Percentiles rank a stretch among this genome's conserved stretches.
Evolutionary conservation across 805 yeast genomes (phyloP).

Genomic region (Yarrowia porcina): DNA sequence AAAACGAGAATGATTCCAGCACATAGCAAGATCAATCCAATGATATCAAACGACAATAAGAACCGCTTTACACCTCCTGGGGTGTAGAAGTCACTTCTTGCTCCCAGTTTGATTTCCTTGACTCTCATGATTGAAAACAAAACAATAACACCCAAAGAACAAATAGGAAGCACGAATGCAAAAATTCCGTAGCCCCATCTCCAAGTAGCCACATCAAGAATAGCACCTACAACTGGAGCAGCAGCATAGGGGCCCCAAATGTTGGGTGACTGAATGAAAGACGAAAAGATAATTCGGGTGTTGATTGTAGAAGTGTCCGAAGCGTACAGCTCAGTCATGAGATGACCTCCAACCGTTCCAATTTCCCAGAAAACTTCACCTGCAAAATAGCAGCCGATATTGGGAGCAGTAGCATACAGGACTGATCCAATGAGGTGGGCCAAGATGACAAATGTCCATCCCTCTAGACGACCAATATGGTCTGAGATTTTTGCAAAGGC

Average conservation of each 20-base stretch:
- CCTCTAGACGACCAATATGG: conserved; percentile 17
- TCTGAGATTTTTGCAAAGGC: conserved; percentile 9
- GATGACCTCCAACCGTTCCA: conserved; percentile 14
- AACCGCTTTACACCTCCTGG: neutral
- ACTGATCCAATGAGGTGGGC: neutral
- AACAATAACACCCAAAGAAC: neutral
- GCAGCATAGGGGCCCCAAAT: conserved; percentile 7
- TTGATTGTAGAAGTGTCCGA: conserved; percentile 5
- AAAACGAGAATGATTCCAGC: neutral
- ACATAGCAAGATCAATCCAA: neutral
- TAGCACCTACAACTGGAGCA: neutral
- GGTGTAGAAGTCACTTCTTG: neutral
- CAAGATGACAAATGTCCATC: neutral
- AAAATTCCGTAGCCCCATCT: conserved; percentile 52
- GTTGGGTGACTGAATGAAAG: conserved; percentile 1
- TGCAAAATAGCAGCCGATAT: conserved; percentile 11
- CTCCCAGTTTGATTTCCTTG: neutral
- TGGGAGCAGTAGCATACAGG: neutral
- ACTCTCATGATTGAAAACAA: neutral
- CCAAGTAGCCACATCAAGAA: conserved; percentile 45
- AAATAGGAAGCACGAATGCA: conserved; percentile 44
- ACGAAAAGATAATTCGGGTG: neutral
- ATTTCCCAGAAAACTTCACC: conserved; percentile 1
- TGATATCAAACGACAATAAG: neutral
- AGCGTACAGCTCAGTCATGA: conserved; percentile 17